Percentiles rank a stretch among this genome's conserved stretches.
phyloP scores from a whole-genome alignment of 2,329 filamentous ascomycete species.

The Ilyonectria destructans region DNA sequence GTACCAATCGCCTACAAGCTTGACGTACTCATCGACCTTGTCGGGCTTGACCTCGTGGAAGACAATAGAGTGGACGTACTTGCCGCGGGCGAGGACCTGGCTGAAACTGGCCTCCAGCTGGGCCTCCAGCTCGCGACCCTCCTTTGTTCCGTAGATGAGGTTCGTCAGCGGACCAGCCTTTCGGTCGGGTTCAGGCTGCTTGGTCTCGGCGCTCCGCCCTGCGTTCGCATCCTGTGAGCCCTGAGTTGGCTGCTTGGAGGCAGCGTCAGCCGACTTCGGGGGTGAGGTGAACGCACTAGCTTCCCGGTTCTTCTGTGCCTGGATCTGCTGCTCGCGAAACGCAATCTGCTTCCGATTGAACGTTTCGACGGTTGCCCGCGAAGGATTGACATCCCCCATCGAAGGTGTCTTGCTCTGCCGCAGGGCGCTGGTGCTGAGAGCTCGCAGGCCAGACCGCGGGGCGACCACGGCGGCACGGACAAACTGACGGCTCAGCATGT shows the following conservation, averaged over 20 bases:
- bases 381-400: conserved; percentile 84
- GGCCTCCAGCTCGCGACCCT: conserved; percentile 93
- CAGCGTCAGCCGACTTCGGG: conserved; percentile 60
- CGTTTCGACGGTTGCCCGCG: conserved; percentile 76
- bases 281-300: conserved; percentile 78
- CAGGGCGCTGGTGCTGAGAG: conserved; percentile 71
- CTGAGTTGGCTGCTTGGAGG: conserved; percentile 60
- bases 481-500: conserved; percentile 69
- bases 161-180: conserved; percentile 84
- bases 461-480: conserved; percentile 61
- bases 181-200: conserved; percentile 72
- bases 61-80: conserved; percentile 98
- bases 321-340: conserved; percentile 87
- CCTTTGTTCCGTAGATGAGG: conserved; percentile 97
- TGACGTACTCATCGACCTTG: conserved; percentile 94
- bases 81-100: conserved; percentile 93
- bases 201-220: conserved; percentile 68
- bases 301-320: conserved; percentile 86
- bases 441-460: conserved; percentile 66
- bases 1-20: conserved; percentile 93
- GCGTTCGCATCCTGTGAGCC: conserved; percentile 55
- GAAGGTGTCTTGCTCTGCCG: conserved; percentile 74
- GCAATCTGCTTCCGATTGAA: conserved; percentile 90
- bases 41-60: conserved; percentile 97
- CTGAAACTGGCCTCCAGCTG: conserved; percentile 98